phyloP scores from a whole-genome alignment of 495 filamentous ascomycete species.

The Apodospora peruviana region DNA sequence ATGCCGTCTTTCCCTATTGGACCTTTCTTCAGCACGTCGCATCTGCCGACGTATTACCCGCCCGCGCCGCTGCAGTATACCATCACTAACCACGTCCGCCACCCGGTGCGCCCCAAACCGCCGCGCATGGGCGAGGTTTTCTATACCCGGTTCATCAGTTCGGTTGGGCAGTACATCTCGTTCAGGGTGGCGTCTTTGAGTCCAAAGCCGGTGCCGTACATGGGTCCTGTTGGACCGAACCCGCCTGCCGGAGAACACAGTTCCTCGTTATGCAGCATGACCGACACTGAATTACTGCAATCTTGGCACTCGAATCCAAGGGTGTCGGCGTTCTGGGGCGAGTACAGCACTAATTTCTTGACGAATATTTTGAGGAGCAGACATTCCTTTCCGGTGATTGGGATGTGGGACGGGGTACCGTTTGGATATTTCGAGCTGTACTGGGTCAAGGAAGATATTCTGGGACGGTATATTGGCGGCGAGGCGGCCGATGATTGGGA shows the following conservation, averaged over 20 bases:
- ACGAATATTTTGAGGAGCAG: conserved; percentile 52
- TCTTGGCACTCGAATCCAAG: conserved; percentile 88
- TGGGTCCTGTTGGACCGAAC: conserved; percentile 44
- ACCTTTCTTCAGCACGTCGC: conserved; percentile 69
- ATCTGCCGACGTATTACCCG: conserved; percentile 87
- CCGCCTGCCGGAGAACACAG: conserved; percentile 24
- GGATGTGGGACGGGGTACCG: conserved; percentile 88
- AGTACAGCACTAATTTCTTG: conserved; percentile 64
- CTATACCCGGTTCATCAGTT: conserved; percentile 82
- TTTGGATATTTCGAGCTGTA: conserved; percentile 99
- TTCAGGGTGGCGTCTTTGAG: conserved; percentile 72
- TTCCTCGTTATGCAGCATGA: conserved; percentile 29
- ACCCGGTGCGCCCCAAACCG: conserved; percentile 85
- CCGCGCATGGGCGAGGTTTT: conserved; percentile 83
- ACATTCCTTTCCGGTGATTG: conserved; percentile 87
- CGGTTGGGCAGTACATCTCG: conserved; percentile 75
- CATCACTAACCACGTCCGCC: conserved; percentile 71
- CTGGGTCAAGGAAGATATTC: conserved; percentile 90
- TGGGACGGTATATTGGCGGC: conserved; percentile 60
- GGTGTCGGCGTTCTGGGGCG: conserved; percentile 77
- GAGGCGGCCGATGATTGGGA: conserved; percentile 69
- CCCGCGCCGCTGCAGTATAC: conserved; percentile 76
- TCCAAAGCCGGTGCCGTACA: conserved; percentile 44
- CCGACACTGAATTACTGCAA: conserved; percentile 72
- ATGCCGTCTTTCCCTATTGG: conserved; percentile 42